Evolutionary conservation across 495 filamentous ascomycete species (phyloP).

Genomic region (Hyaloscypha finlandica): DNA sequence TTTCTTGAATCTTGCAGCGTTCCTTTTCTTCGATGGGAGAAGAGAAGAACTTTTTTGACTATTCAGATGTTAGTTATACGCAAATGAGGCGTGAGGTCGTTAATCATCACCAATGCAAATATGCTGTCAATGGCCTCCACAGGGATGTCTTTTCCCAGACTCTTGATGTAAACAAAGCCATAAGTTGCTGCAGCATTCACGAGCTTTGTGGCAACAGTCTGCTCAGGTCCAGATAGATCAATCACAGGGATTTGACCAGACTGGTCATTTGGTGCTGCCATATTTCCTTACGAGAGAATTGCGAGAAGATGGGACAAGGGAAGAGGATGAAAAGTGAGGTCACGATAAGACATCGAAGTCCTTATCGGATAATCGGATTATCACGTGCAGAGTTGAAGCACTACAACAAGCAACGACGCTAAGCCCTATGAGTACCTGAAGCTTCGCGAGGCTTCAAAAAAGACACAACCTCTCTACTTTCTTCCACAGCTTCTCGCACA

Average conservation of each 20-base stretch:
- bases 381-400: not conserved
- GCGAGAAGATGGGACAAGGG: not conserved
- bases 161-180: constrained; percentile 89
- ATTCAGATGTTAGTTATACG: not conserved
- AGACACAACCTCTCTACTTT: not conserved
- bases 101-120: constrained; percentile 66
- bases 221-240: constrained; percentile 64
- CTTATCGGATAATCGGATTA: not conserved
- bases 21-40: constrained; percentile 73
- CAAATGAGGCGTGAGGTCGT: not conserved
- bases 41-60: constrained; percentile 80
- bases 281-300: constrained; percentile 35
- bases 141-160: constrained; percentile 68
- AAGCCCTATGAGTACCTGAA: not conserved
- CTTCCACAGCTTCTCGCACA: not conserved
- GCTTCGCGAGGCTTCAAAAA: not conserved
- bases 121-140: constrained; percentile 64
- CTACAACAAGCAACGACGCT: not conserved
- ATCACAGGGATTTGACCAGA: constrained; percentile 68
- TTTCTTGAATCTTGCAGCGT: constrained; percentile 68
- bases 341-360: not conserved
- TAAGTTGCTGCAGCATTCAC: constrained; percentile 77
- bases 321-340: not conserved
- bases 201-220: constrained; percentile 67
- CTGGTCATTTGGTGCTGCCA: constrained; percentile 43